phyloP scores from a whole-genome alignment of 768 basidiomycete genomes.

The Pleurotus djamor region DNA sequence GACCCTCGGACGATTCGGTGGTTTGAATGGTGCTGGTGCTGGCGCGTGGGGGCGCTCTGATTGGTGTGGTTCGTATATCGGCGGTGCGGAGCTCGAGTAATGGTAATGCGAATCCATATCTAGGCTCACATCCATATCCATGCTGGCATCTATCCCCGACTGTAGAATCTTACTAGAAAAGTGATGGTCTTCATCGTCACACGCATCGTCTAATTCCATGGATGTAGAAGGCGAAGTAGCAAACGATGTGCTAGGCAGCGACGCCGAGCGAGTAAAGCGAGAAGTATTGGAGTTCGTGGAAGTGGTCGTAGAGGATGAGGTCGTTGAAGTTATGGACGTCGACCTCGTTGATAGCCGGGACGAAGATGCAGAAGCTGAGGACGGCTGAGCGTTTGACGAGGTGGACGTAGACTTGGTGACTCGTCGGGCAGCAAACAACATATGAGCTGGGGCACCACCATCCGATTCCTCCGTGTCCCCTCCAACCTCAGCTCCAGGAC shows the following conservation, averaged over 20 bases:
- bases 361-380: not conserved
- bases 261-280: not conserved
- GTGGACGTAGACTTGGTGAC: too few relatives aligned
- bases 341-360: not conserved
- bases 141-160: not conserved
- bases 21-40: too few relatives aligned
- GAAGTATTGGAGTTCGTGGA: not conserved
- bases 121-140: not conserved
- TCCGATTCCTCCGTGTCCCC: not conserved
- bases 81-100: not conserved
- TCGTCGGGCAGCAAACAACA: too few relatives aligned
- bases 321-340: not conserved
- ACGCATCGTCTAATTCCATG: not conserved
- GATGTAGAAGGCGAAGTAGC: not conserved
- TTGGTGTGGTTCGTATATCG: not conserved
- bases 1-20: not conserved
- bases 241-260: not conserved
- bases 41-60: not conserved
- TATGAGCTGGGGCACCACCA: too few relatives aligned
- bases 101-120: not conserved
- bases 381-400: too few relatives aligned
- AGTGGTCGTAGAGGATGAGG: not conserved
- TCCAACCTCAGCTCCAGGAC: not conserved
- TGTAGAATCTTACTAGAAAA: not conserved
- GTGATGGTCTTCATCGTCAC: not conserved